These are phyloP conservation scores for Blastomyces silverae DNA, from an alignment of 2,329 filamentous ascomycete species.

Conservation along the genomic window DNA sequence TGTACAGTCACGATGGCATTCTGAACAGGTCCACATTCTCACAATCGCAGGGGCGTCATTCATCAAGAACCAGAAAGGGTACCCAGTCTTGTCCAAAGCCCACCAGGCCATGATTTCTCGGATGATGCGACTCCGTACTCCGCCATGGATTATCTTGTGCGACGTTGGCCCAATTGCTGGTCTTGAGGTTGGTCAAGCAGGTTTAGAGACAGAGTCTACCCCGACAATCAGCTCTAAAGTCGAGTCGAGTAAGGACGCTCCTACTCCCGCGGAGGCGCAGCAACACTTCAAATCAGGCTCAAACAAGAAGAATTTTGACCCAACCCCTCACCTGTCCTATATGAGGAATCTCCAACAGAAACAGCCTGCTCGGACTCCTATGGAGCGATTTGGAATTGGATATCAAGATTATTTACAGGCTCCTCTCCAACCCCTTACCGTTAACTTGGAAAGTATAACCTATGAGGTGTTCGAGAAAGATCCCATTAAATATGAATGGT, in stretches of 20 bases:
- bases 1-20: conserved; percentile 57
- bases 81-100: conserved; percentile 51
- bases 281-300: conserved; percentile 34
- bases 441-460: conserved; percentile 93
- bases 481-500: conserved; percentile 95
- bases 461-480: conserved; percentile 99
- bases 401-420: conserved; percentile 95
- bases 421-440: conserved; percentile 85
- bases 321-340: conserved; percentile 67
- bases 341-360: conserved; percentile 75
- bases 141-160: conserved; percentile 56
- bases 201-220: conserved; percentile 20
- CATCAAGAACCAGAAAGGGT: conserved; percentile 52
- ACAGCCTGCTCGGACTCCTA: conserved; percentile 59
- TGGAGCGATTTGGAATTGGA: conserved; percentile 62
- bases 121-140: conserved; percentile 51
- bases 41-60: conserved; percentile 50
- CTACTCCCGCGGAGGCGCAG: conserved; percentile 63
- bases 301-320: conserved; percentile 48
- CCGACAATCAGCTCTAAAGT: conserved; percentile 7
- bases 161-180: conserved; percentile 52
- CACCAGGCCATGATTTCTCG: conserved; percentile 53
- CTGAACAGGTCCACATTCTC: conserved; percentile 55
- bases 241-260: conserved; percentile 45
- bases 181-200: conserved; percentile 23